Evolutionary conservation across 805 yeast genomes (phyloP).

Genomic region (Priceomyces melissophilus): DNA sequence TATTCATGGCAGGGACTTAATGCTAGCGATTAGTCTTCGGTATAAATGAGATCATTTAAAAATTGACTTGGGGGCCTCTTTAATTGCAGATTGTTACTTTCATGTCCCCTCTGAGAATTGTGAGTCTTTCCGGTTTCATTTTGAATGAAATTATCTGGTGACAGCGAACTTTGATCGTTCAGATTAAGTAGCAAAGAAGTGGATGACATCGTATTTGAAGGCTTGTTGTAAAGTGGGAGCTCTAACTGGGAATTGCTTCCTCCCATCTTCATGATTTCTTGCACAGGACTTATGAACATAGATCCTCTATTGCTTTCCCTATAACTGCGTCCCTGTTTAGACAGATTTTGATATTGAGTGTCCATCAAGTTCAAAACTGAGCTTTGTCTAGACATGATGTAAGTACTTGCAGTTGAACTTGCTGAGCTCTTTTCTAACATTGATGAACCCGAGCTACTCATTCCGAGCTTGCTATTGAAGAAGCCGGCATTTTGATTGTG

Average conservation of each 20-base stretch:
- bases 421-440: slow-evolving; percentile 17
- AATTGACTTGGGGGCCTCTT: slow-evolving; percentile 48
- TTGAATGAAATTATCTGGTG: not conserved
- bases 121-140: slow-evolving; percentile 1
- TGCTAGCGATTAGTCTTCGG: not conserved
- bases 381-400: slow-evolving; percentile 10
- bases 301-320: slow-evolving; percentile 36
- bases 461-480: slow-evolving; percentile 10
- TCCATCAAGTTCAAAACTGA: slow-evolving; percentile 8
- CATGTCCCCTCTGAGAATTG: not conserved
- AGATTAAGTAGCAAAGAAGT: not conserved
- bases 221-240: slow-evolving; percentile 14
- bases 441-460: slow-evolving; percentile 18
- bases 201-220: not conserved
- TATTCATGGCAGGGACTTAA: not conserved
- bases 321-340: slow-evolving; percentile 27
- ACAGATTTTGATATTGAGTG: slow-evolving; percentile 4
- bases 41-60: slow-evolving; percentile 43
- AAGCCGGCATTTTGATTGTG: slow-evolving; percentile 10
- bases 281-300: slow-evolving; percentile 53
- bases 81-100: slow-evolving; percentile 9
- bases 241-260: slow-evolving; percentile 9
- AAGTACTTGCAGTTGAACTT: slow-evolving; percentile 11
- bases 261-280: slow-evolving; percentile 26
- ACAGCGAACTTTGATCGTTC: not conserved